Base-by-base conservation (phyloP, 208 protist species). In the Leishmania gerbilli region DNA sequence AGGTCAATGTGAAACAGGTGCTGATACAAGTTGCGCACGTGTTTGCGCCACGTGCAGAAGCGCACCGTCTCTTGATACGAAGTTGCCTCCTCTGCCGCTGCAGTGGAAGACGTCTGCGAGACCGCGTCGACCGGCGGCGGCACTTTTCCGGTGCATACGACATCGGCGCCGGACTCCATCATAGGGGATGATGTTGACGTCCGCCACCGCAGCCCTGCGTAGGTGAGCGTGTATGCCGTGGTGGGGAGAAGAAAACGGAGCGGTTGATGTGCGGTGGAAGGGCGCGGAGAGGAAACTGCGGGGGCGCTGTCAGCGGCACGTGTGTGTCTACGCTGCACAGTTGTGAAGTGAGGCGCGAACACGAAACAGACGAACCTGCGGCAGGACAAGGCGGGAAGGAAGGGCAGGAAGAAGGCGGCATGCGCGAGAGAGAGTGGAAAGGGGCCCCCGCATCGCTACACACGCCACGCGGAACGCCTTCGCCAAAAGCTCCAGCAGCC, bases 31-130 rank as follows among this genome's bases (percentile, higher is more conserved):
- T 97, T 84, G 45, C 91, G 88, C 15, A 86, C 85, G 82, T 98
- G 95, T 82, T 98, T 98, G 53, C 94, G 92, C 94, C 95, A 98
- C 60, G 93, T 96, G 74, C 85, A 89, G 80, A 96, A 98, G 37
- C 90, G 85, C 51, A 71, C 74, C 37, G 79, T 90, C 69, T 98
- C 91, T 65, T 95, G 93, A 77, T 98, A 98, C 9, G 87, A 79
- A 64, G 56, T 64, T 31, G 68, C 47, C 6, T 83, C 76, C 19
- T 87, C 77, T 4, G 77, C 74, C 13, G 21, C 68, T 13, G 21
- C 58, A 37, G 37, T 58, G 5, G 85, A 86, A 27, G 79, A 78
- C 56, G 42, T 74, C 56, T 69, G 74, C 24, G 82, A 86, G 19
- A 24, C 67, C 37, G 84, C 71, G 40, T 69, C 71, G 34, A 67